Conservation (phyloP, 2,329 filamentous ascomycete species). For the Periconia macrospinosa region DNA sequence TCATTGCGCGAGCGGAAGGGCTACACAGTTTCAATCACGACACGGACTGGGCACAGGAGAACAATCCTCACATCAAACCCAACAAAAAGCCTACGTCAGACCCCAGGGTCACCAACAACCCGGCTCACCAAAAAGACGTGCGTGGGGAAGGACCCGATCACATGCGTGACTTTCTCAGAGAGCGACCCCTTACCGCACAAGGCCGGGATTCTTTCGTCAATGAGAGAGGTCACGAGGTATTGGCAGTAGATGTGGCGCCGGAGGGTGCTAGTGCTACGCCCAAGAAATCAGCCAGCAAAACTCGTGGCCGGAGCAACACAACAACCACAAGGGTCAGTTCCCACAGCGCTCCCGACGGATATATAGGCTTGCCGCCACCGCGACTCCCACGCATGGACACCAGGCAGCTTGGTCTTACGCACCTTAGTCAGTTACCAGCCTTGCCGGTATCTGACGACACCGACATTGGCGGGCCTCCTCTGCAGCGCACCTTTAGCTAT, state of each 20-base stretch:
- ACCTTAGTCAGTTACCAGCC: conserved; percentile 69
- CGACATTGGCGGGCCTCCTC: conserved; percentile 77
- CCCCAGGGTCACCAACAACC: conserved; percentile 61
- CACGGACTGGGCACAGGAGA: conserved; percentile 63
- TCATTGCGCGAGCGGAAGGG: conserved; percentile 58
- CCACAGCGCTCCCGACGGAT: conserved; percentile 36
- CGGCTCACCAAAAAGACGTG: conserved; percentile 72
- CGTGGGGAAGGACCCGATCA: conserved; percentile 76
- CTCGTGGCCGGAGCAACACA: conserved; percentile 35
- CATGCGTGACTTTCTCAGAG: conserved; percentile 57
- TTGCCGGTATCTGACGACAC: conserved; percentile 74
- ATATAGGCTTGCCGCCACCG: conserved; percentile 62
- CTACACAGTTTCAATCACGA: conserved; percentile 76
- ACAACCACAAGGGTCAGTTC: conserved; percentile 32
- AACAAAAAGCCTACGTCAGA: conserved; percentile 60
- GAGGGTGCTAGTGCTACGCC: conserved; percentile 57
- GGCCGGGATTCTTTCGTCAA: conserved; percentile 73
- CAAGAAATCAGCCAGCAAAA: conserved; percentile 47
- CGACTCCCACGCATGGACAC: conserved; percentile 63
- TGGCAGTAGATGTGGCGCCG: conserved; percentile 64
- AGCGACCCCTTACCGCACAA: conserved; percentile 61
- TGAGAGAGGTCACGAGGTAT: conserved; percentile 67
- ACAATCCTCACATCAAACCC: conserved; percentile 59
- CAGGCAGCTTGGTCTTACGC: conserved; percentile 67
- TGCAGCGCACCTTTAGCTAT: conserved; percentile 54